Evolutionary conservation across 768 basidiomycete genomes (phyloP).

Genomic region (Mycena vitilis): DNA sequence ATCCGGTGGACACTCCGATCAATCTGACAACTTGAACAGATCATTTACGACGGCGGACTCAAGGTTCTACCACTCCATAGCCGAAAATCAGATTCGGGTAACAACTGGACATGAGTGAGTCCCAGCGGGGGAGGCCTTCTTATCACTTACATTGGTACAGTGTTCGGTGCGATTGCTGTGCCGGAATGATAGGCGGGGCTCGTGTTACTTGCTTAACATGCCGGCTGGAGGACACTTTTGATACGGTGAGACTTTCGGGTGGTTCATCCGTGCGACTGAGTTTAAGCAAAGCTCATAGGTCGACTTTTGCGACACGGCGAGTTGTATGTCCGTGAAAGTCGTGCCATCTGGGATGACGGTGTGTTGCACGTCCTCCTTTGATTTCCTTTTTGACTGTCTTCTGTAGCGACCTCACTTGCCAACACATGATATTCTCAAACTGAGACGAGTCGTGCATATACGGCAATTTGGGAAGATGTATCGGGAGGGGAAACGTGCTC

Average conservation of each 20-base stretch:
- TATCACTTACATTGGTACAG: background rate
- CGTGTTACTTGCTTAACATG: constrained; percentile 35
- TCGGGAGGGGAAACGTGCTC: constrained; percentile 29
- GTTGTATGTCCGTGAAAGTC: constrained; percentile 24
- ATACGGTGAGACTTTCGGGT: constrained; percentile 18
- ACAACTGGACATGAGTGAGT: constrained; percentile 42
- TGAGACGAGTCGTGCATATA: constrained; percentile 32
- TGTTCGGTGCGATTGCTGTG: constrained; percentile 32
- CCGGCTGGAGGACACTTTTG: constrained; percentile 31
- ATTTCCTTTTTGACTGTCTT: background rate
- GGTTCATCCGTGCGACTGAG: background rate
- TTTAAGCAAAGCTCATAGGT: constrained; percentile 2
- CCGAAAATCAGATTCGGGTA: constrained; percentile 36
- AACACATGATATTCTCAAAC: constrained; percentile 32
- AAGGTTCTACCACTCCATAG: constrained; percentile 38
- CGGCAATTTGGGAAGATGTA: constrained; percentile 33
- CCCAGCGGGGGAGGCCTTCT: background rate
- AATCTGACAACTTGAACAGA: constrained; percentile 7
- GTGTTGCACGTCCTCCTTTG: background rate
- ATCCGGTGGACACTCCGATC: no score
- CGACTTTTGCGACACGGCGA: constrained; percentile 27
- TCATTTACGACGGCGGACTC: constrained; percentile 37
- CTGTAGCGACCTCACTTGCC: constrained; percentile 29
- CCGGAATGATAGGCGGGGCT: constrained; percentile 31
- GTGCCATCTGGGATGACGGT: constrained; percentile 32